Evolutionary conservation across 1,284 basidiomycete genomes (phyloP), one percentile per base, ranked within the genome.

Genomic region (Grifola frondosa): DNA sequence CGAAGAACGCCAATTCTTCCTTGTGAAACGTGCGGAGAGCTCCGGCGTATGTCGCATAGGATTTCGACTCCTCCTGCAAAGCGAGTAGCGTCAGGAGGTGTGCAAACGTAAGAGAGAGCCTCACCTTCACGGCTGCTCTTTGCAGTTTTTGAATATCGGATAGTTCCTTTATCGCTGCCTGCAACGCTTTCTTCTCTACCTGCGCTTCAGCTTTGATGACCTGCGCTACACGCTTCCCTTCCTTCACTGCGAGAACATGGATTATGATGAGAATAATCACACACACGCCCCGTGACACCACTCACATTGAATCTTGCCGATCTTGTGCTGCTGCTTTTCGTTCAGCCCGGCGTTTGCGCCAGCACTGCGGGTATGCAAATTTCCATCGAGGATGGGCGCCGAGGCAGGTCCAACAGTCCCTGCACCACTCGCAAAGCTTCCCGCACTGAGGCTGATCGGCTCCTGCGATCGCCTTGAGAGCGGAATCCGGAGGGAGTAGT

Each of bases 171-270:
- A 80, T 68, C 1, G 74, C 71, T 5, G 72, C 59, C 4, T 61
- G 56, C 19, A 81, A 55, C 0, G 77, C 66, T 40, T 70, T 58
- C 57, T 75, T 73, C 61, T 81, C 78, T 1, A 70, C 65, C 53
- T 74, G 76, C 5, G 67, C 75, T 59, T 80, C 79, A 10, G 66
- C 54, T 54, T 68, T 74, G 49, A 81, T 75, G 29, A 81, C 70
- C 56, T 73, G 78, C 4, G 75, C 71, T 10, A 81, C 59, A 20
- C 61, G 64, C 52, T 73, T 74, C 3, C 68, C 68, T 35, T 76
- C 70, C 51, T 74, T 74, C 32, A 66, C 78, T 80, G 50, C 17
- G 22, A 13, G 33, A 26, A 10, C 8, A 35, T 32, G 29, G 16
- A 17, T 41, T 25, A 46, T 38, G 10, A 24, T 35, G 15, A 22